A percentile compares a stretch with the other conserved stretches of the same genome.
Evolutionary conservation across 2,329 filamentous ascomycete species (phyloP).

Genomic region (Penicillium decumbens): DNA sequence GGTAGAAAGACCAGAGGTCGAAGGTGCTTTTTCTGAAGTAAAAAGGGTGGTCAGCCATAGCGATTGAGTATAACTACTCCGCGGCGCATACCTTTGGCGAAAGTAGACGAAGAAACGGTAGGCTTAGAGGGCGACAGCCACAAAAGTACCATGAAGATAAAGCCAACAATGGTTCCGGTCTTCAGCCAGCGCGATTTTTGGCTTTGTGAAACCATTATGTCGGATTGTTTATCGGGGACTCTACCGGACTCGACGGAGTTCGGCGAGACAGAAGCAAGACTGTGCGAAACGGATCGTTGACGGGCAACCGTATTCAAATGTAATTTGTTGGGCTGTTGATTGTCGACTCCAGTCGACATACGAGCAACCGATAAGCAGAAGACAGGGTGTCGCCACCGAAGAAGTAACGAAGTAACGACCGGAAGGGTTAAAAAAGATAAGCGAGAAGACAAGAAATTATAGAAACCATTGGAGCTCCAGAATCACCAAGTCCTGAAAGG

Average conservation of each 20-base stretch:
- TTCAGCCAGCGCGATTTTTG: slow-evolving; percentile 59
- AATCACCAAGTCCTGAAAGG: slow-evolving; percentile 16
- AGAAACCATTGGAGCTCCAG: slow-evolving; percentile 22
- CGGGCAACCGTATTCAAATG: slow-evolving; percentile 49
- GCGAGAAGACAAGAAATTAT: slow-evolving; percentile 22
- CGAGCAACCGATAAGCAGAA: slow-evolving; percentile 32
- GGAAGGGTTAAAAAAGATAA: slow-evolving; percentile 13
- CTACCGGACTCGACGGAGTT: slow-evolving; percentile 47
- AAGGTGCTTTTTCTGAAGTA: slow-evolving; percentile 23
- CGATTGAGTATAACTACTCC: not conserved
- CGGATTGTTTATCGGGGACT: slow-evolving; percentile 37
- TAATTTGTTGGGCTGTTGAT: slow-evolving; percentile 47
- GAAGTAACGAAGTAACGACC: slow-evolving; percentile 30
- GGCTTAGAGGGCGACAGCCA: slow-evolving; percentile 47
- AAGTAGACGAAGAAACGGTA: slow-evolving; percentile 15
- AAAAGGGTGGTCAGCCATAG: not conserved
- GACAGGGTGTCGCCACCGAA: slow-evolving; percentile 17
- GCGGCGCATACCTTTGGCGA: slow-evolving; percentile 22
- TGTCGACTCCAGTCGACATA: slow-evolving; percentile 55
- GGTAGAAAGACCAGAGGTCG: slow-evolving; percentile 53
- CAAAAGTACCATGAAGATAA: slow-evolving; percentile 55
- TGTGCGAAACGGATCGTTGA: slow-evolving; percentile 53
- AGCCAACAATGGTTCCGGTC: slow-evolving; percentile 56
- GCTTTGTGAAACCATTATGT: slow-evolving; percentile 56
- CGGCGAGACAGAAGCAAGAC: slow-evolving; percentile 41